phyloP scores from a whole-genome alignment of 805 yeast species.

The Saturnispora saitoi region DNA sequence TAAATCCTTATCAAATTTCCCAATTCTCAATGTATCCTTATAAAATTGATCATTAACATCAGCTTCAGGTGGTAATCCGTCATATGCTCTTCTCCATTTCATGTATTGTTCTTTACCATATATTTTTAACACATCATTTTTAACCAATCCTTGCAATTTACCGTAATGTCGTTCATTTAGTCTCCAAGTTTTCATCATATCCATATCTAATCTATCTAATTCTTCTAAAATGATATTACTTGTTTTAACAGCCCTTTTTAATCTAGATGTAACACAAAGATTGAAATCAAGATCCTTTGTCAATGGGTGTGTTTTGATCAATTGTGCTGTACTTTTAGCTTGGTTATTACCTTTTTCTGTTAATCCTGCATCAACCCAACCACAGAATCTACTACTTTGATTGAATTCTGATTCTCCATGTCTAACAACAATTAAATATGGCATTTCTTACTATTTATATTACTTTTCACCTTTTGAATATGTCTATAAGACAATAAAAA shows the following conservation, averaged over 20 bases:
- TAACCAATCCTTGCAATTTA: conserved; percentile 68
- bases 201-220: conserved; percentile 40
- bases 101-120: conserved; percentile 70
- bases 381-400: conserved; percentile 68
- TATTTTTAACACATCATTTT: conserved; percentile 52
- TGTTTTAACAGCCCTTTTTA: conserved; percentile 69
- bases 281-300: conserved; percentile 35
- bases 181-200: conserved; percentile 65
- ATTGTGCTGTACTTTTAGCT: conserved; percentile 54
- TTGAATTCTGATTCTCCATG: conserved; percentile 83
- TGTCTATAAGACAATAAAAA: no score
- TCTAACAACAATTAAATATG: conserved; percentile 47
- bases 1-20: conserved; percentile 26
- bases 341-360: conserved; percentile 61
- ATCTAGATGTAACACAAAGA: conserved; percentile 48
- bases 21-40: conserved; percentile 18
- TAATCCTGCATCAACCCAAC: conserved; percentile 74
- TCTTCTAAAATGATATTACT: conserved; percentile 55
- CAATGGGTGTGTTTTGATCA: conserved; percentile 36
- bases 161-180: conserved; percentile 83
- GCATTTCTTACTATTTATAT: conserved; percentile 9
- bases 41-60: conserved; percentile 34
- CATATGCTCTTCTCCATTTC: conserved; percentile 71
- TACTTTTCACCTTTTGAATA: neutral
- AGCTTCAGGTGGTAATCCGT: conserved; percentile 57